Evolutionary conservation across 805 yeast genomes (phyloP), one percentile per base, ranked within the genome.

Genomic region (Metschnikowia matae): DNA sequence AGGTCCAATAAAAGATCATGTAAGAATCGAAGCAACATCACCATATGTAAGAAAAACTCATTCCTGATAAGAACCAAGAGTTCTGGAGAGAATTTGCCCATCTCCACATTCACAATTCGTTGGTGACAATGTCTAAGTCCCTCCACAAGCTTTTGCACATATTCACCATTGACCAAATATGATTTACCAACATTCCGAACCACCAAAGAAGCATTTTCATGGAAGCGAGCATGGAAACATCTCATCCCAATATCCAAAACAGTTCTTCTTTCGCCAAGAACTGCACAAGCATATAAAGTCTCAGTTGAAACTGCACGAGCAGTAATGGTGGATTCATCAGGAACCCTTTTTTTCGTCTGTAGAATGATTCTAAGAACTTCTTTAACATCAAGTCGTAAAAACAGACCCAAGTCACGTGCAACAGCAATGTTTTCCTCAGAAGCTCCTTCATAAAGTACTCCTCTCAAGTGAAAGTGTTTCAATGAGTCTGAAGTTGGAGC

Each of bases 181-280:
- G 55, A 37, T 39, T 62, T 66, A 1, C 78, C 78, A 44, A 78
- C 56, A 47, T 70, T 68, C 29, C 65, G 68, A 10, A 73, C 60
- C 0, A 61, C 61, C 3, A 54, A 38, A 10, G 78, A 64, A 1
- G 54, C 52, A 10, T 11, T 18, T 11, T 54, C 57, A 33, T 53
- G 53, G 32, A 56, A 48, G 20, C 61, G 56, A 40, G 53, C 52
- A 50, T 54, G 54, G 47, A 63, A 55, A 47, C 64, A 56, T 44
- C 67, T 71, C 37, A 70, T 59, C 1, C 74, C 68, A 3, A 79
- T 63, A 38, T 73, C 70, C n/a, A 82, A 58, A 0, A 81, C 65
- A 1, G 71, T 62, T 52, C 82, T 67, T 59, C 85, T 74, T 58
- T 84, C 89, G 49, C 73, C 65, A 49, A 81, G 63, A 1, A 79